Conservation (phyloP, 768 basidiomycete species). For the Russula foetens region DNA sequence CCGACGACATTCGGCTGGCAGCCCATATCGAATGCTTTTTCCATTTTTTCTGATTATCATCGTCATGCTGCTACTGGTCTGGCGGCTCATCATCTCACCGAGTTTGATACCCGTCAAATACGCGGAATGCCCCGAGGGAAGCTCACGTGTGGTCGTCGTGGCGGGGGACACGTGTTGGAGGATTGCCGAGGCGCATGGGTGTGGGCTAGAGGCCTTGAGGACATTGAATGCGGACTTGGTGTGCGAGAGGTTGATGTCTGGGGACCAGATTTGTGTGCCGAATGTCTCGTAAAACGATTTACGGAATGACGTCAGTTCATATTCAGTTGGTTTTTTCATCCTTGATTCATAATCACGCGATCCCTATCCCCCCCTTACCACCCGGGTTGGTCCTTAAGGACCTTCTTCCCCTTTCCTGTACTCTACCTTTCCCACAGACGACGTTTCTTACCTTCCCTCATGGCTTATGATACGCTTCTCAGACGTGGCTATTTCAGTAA, state of each 20-base stretch:
- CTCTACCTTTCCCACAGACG: not conserved
- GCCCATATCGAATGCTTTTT: slow-evolving; percentile 20
- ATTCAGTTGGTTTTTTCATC: not conserved
- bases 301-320: slow-evolving; percentile 1
- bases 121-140: slow-evolving; percentile 13
- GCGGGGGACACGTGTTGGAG: slow-evolving; percentile 22
- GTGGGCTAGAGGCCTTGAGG: slow-evolving; percentile 16
- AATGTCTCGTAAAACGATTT: not conserved
- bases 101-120: slow-evolving; percentile 2
- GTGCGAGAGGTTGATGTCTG: slow-evolving; percentile 18
- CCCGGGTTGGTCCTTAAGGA: no score
- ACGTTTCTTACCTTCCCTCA: not conserved
- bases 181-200: slow-evolving; percentile 16
- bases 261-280: slow-evolving; percentile 19
- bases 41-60: slow-evolving; percentile 20
- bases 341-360: not conserved
- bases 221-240: slow-evolving; percentile 5
- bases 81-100: slow-evolving; percentile 18
- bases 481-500: slow-evolving; percentile 15
- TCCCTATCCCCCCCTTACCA: not conserved
- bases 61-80: slow-evolving; percentile 19
- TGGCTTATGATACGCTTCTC: slow-evolving; percentile 1
- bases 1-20: slow-evolving; percentile 4
- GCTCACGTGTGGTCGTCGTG: slow-evolving; percentile 16
- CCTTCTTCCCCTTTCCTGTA: not conserved